Evolutionary conservation across 129 eudicot genomes (phyloP), one percentile per base, ranked within the genome.

Genomic region (Helichrysum umbraculigerum): DNA sequence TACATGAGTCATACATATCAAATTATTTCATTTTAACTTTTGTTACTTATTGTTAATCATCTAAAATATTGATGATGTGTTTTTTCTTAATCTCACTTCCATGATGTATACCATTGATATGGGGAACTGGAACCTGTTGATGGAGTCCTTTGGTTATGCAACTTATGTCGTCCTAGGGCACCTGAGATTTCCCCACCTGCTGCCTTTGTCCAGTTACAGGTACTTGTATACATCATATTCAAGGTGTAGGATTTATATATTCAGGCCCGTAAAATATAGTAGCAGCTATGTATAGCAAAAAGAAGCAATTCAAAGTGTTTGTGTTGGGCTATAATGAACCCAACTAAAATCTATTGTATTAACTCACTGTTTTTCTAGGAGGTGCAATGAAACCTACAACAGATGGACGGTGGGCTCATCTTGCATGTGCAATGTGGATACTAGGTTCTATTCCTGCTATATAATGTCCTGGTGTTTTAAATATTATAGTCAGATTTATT

Each of bases 371-470:
- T 59, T 62, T 69, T 47, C 25, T 73, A 95, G 99, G 99, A 64
- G 99, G 99, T 84, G 99, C 96, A 70, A 91, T 95, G 99, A 95
- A 95, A 86, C 94, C 94, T 74, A 95, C 99, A 33, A 89, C 91
- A 6, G 97, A 95, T 76, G 99, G 94, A 35, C 93, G 97, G 29
- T 95, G 99, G 99, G 99, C 99, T 80, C 99, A 95, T 85, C 96
- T 95, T 69, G 15, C n/a, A n/a, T n/a, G n/a, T n/a, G n/a, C n/a
- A n/a, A n/a, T n/a, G n/a, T n/a, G n/a, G n/a, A n/a, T n/a, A n/a
- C n/a, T n/a, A n/a, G n/a, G n/a, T n/a, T n/a, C n/a, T n/a, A n/a
- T n/a, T n/a, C n/a, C n/a, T n/a, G n/a, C n/a, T n/a, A n/a, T n/a
- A n/a, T n/a, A n/a, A n/a, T n/a, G n/a, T n/a, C n/a, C n/a, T n/a